Evolutionary conservation across 2,329 filamentous ascomycete genomes (phyloP).

Genomic region (Alternaria dauci): DNA sequence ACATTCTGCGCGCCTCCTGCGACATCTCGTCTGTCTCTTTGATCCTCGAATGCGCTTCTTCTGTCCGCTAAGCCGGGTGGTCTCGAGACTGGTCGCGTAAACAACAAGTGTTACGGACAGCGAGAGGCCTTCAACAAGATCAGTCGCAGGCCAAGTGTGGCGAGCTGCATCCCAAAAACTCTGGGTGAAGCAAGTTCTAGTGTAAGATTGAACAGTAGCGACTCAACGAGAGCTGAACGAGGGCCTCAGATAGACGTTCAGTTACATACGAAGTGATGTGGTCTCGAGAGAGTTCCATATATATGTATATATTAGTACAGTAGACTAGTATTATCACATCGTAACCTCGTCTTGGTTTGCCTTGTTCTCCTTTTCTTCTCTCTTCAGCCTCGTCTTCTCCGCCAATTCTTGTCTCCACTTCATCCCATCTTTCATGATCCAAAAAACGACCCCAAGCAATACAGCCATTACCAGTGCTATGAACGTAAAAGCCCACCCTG

Average conservation of each 20-base stretch:
- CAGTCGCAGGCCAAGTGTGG: too few relatives aligned
- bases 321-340: not conserved
- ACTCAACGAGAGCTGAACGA: not conserved
- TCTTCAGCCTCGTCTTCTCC: slow-evolving; percentile 23
- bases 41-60: too few relatives aligned
- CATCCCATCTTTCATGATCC: slow-evolving; percentile 45
- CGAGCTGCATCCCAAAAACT: too few relatives aligned
- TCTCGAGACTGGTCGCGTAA: too few relatives aligned
- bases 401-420: slow-evolving; percentile 39
- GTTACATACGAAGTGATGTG: not conserved
- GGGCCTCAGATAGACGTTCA: not conserved
- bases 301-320: not conserved
- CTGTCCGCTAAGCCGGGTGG: too few relatives aligned
- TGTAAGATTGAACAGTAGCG: too few relatives aligned
- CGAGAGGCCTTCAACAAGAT: too few relatives aligned
- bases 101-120: too few relatives aligned
- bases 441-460: slow-evolving; percentile 36
- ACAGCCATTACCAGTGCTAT: slow-evolving; percentile 40
- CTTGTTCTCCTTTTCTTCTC: slow-evolving; percentile 6
- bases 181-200: too few relatives aligned
- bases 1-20: too few relatives aligned
- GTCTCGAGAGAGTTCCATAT: not conserved
- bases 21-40: too few relatives aligned
- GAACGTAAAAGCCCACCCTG: slow-evolving; percentile 59
- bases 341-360: not conserved